Conservation (phyloP, 768 basidiomycete species). For the Leccinum disarticulatum region DNA sequence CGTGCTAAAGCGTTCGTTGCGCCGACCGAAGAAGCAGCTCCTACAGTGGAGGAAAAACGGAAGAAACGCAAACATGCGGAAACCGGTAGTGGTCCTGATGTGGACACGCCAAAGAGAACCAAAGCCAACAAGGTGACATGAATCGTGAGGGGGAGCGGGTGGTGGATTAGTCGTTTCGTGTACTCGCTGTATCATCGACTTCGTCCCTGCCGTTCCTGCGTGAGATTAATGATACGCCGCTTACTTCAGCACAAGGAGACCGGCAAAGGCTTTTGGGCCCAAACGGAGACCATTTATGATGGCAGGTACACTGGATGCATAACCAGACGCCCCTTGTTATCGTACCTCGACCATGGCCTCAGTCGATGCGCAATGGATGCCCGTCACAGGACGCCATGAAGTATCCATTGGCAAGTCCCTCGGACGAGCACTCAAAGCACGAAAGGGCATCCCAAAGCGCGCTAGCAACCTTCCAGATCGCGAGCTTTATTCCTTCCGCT, state of each 20-base stretch:
- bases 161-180: conserved; percentile 6
- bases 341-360: conserved; percentile 43
- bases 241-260: conserved; percentile 29
- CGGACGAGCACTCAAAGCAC: conserved; percentile 63
- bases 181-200: conserved; percentile 7
- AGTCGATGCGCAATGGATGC: conserved; percentile 52
- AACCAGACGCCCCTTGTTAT: conserved; percentile 22
- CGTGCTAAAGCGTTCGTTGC: conserved; percentile 88
- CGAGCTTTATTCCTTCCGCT: conserved; percentile 78
- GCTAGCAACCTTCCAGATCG: conserved; percentile 51
- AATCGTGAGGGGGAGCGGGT: no score
- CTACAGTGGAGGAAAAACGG: conserved; percentile 77
- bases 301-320: conserved; percentile 4
- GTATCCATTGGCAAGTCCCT: conserved; percentile 66
- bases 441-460: conserved; percentile 51
- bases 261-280: background rate
- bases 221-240: conserved; percentile 8
- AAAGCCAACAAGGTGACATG: conserved; percentile 19
- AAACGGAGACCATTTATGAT: conserved; percentile 20
- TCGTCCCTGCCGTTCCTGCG: background rate
- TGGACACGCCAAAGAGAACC: conserved; percentile 41
- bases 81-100: conserved; percentile 31
- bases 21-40: conserved; percentile 73
- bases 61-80: conserved; percentile 51
- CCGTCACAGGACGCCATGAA: conserved; percentile 53